Evolutionary conservation across 179 eudicot genomes (phyloP).

Genomic region (Silene noctiflora): DNA sequence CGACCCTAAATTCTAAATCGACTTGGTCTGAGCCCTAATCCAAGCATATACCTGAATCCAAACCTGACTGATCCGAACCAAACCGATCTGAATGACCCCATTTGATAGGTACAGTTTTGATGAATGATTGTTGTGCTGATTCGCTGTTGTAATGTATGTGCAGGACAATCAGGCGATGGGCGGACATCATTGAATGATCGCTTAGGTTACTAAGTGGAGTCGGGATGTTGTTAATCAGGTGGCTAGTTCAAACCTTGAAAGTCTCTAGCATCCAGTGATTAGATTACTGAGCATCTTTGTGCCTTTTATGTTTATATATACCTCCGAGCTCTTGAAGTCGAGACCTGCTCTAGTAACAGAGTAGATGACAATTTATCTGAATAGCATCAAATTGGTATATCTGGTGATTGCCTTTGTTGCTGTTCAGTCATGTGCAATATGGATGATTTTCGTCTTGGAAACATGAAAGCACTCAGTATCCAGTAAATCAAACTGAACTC

Average conservation of each 20-base stretch:
- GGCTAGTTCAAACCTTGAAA: neutral
- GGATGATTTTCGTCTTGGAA: neutral
- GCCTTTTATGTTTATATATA: neutral
- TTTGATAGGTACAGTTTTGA: neutral
- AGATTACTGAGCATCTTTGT: neutral
- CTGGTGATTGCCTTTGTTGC: neutral
- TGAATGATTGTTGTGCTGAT: constrained; percentile 16
- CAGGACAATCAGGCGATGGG: constrained; percentile 99
- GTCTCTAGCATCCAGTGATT: neutral
- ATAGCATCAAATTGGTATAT: neutral
- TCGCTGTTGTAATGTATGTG: constrained; percentile 12
- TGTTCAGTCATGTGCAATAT: neutral
- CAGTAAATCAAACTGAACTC: neutral
- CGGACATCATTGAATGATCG: constrained; percentile 90
- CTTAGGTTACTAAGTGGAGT: constrained; percentile 53
- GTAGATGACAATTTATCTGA: neutral
- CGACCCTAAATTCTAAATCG: neutral
- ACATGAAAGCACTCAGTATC: neutral
- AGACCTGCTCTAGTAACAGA: neutral
- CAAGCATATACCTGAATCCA: neutral
- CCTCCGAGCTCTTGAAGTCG: neutral
- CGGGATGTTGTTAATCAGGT: neutral
- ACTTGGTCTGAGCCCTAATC: neutral
- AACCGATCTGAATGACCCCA: neutral
- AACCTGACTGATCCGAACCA: neutral